These are phyloP conservation scores for Chalciporus sphaerocephalus DNA, from an alignment of 768 basidiomycete species.

Conservation along the genomic window DNA sequence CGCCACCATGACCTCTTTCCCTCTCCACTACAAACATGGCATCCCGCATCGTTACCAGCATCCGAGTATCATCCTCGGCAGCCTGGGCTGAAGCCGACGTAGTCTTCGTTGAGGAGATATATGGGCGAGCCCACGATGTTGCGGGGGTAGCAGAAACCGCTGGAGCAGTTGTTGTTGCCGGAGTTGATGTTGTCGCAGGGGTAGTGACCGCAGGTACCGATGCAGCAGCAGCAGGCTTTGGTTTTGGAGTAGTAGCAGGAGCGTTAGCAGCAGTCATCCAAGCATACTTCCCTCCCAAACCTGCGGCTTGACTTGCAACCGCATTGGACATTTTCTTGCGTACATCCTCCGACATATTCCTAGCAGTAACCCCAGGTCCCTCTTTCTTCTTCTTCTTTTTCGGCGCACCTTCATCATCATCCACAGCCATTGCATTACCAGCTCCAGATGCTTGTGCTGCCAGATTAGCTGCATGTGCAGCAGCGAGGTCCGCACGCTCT, in stretches of 20 bases:
- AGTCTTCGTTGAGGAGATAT: conserved; percentile 52
- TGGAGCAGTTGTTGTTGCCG: conserved; percentile 32
- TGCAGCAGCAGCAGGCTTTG: conserved; percentile 31
- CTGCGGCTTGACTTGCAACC: conserved; percentile 85
- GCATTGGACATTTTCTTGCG: conserved; percentile 90
- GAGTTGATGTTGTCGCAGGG: conserved; percentile 24
- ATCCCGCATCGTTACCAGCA: conserved; percentile 67
- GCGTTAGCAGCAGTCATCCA: conserved; percentile 79
- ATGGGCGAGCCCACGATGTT: conserved; percentile 57
- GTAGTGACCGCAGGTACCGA: conserved; percentile 29
- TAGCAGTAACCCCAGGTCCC: conserved; percentile 76
- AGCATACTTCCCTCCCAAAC: conserved; percentile 73
- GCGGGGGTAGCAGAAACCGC: conserved; percentile 25
- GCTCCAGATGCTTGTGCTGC: conserved; percentile 50
- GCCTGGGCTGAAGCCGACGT: conserved; percentile 29
- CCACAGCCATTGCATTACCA: conserved; percentile 26
- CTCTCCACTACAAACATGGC: conserved; percentile 83
- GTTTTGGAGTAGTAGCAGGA: conserved; percentile 38
- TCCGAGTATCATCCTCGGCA: conserved; percentile 56
- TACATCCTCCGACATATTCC: conserved; percentile 90
- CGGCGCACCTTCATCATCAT: conserved; percentile 55
- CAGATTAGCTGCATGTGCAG: conserved; percentile 62
- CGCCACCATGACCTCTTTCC: conserved; percentile 80
- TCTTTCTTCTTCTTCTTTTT: conserved; percentile 82
- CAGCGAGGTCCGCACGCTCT: conserved; percentile 67